A percentile compares a stretch with the other conserved stretches of the same genome.
Conservation (phyloP, 2,329 filamentous ascomycete genomes). For the Tolypocladium endophyticum region DNA sequence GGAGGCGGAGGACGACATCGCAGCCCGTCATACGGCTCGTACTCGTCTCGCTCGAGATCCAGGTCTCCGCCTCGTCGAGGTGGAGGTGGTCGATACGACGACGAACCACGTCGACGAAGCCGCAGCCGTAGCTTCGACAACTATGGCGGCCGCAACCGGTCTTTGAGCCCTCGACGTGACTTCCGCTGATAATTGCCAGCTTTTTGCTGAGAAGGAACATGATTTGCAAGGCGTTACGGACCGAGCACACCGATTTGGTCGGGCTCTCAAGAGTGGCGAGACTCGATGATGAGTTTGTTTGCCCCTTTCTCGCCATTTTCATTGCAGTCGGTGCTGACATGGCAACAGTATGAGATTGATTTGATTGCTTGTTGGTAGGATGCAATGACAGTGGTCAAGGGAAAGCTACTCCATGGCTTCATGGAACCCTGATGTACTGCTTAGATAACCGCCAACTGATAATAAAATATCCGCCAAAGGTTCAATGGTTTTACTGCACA, state of each 20-base stretch:
- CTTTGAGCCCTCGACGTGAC: constrained; percentile 25
- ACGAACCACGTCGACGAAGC: constrained; percentile 30
- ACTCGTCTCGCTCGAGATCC: constrained; percentile 38
- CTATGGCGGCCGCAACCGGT: constrained; percentile 27
- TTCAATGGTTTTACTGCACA: neutral
- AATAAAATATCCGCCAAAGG: neutral
- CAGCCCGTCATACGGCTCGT: constrained; percentile 32
- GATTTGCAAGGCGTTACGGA: neutral
- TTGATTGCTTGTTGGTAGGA: neutral
- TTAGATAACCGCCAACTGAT: neutral
- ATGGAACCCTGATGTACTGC: neutral
- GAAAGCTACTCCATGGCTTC: neutral
- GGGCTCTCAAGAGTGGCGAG: neutral
- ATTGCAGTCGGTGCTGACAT: neutral
- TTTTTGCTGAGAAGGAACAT: neutral
- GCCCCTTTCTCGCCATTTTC: neutral
- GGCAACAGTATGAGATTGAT: neutral
- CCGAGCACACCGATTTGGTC: neutral
- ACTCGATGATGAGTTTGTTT: neutral
- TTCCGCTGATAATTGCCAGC: constrained; percentile 14
- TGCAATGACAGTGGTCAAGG: neutral
- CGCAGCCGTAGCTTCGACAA: constrained; percentile 37
- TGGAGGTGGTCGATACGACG: constrained; percentile 19
- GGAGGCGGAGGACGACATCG: constrained; percentile 28
- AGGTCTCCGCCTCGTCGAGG: constrained; percentile 26